Conservation (phyloP, 495 filamentous ascomycete species). For the Cudoniella acicularis region DNA sequence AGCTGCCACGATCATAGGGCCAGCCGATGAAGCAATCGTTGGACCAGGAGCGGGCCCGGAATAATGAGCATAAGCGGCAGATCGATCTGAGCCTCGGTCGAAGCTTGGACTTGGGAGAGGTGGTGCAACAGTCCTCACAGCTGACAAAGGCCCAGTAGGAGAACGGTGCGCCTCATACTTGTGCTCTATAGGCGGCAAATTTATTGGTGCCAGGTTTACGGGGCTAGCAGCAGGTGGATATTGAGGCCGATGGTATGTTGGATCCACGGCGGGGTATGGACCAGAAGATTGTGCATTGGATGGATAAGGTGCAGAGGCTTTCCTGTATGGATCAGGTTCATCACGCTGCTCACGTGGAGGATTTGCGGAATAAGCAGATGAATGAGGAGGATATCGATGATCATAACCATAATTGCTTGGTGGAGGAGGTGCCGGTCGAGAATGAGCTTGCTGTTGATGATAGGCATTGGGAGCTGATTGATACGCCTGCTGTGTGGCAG, state of each 20-base stretch:
- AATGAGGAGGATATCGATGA: constrained; percentile 12
- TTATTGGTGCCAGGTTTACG: constrained; percentile 2
- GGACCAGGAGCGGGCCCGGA: neutral
- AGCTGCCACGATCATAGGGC: neutral
- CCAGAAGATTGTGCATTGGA: no score
- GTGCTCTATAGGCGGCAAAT: constrained; percentile 5
- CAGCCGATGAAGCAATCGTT: neutral
- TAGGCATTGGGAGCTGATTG: constrained; percentile 5
- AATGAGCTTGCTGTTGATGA: neutral
- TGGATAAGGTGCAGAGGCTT: neutral
- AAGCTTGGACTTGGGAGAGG: constrained; percentile 12
- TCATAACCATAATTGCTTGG: constrained; percentile 6
- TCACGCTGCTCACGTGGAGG: constrained; percentile 11
- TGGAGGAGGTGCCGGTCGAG: constrained; percentile 7
- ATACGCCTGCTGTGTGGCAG: neutral
- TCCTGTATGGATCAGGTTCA: neutral
- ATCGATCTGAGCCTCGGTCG: neutral
- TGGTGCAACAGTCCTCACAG: constrained; percentile 9
- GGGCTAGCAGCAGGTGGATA: neutral
- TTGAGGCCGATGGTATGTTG: neutral
- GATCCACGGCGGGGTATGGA: constrained; percentile 1
- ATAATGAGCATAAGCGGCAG: constrained; percentile 6
- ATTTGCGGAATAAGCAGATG: constrained; percentile 11
- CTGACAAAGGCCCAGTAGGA: constrained; percentile 14
- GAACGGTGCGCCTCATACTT: constrained; percentile 10